phyloP scores from a whole-genome alignment of 345 rosid genomes.

The Litchi chinensis region DNA sequence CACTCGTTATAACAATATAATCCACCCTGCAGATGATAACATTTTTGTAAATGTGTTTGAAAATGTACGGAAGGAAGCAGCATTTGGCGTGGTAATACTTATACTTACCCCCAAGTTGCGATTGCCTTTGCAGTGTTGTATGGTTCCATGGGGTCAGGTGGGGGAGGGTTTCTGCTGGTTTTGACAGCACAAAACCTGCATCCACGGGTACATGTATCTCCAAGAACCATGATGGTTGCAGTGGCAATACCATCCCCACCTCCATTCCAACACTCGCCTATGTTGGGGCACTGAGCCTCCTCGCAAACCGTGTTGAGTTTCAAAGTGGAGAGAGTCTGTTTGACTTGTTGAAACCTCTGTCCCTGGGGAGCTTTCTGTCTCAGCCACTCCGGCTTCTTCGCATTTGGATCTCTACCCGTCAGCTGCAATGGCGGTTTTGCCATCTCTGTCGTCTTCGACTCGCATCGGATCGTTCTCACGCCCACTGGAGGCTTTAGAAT shows the following conservation, averaged over 20 bases:
- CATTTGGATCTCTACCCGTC: conserved; percentile 85
- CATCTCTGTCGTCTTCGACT: conserved; percentile 16
- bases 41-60: too few species aligned
- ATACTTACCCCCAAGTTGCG: conserved; percentile 86
- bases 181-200: conserved; percentile 99
- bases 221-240: conserved; percentile 95
- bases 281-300: conserved; percentile 98
- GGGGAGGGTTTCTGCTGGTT: conserved; percentile 88
- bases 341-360: conserved; percentile 70
- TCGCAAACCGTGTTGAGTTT: conserved; percentile 93
- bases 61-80: too few species aligned
- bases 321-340: conserved; percentile 67
- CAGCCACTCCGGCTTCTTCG: conserved; percentile 86
- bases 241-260: conserved; percentile 97
- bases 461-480: conserved; percentile 43
- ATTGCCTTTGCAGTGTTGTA: conserved; percentile 89
- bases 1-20: conserved; percentile 95
- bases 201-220: conserved; percentile 99
- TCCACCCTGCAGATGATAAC: conserved; percentile 63
- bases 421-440: conserved; percentile 25
- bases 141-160: conserved; percentile 95
- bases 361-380: conserved; percentile 96
- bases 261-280: conserved; percentile 99
- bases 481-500: conserved; percentile 54
- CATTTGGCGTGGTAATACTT: too few species aligned